A percentile compares a stretch with the other conserved stretches of the same genome.
Evolutionary conservation across 176 grass and related monocot genomes (phyloP).

Genomic region (Dactylis glomerata): DNA sequence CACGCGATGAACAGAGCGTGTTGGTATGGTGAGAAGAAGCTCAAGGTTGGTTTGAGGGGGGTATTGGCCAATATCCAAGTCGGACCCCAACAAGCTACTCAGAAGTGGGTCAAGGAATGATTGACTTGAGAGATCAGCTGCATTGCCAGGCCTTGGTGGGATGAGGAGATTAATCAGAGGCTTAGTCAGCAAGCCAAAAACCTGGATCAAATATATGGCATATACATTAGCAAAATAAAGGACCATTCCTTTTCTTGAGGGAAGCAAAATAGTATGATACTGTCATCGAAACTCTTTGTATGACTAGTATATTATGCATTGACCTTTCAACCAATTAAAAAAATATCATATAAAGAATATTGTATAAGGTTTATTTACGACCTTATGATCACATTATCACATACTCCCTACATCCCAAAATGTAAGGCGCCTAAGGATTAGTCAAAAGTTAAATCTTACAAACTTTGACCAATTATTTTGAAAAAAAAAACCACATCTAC

Average conservation of each 20-base stretch:
- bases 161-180: conserved; percentile 62
- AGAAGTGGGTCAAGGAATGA: conserved; percentile 65
- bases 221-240: conserved; percentile 34
- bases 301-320: not conserved
- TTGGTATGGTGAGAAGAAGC: conserved; percentile 53
- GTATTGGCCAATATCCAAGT: conserved; percentile 37
- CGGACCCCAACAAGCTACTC: conserved; percentile 49
- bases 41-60: conserved; percentile 48
- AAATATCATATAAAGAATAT: conserved; percentile 18
- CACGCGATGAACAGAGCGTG: conserved; percentile 71
- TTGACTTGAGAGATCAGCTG: conserved; percentile 46
- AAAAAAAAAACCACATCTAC: too few species aligned
- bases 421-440: too few species aligned
- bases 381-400: not conserved
- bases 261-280: conserved; percentile 10
- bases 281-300: not conserved
- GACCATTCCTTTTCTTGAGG: not conserved
- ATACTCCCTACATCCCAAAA: too few species aligned
- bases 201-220: conserved; percentile 45
- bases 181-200: conserved; percentile 88
- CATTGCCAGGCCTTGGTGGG: conserved; percentile 48
- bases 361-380: not conserved
- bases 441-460: too few species aligned
- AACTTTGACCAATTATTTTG: too few species aligned
- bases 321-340: not conserved